These are phyloP conservation scores for Dryas integrifolia DNA, from an alignment of 331 rosid species.

Conservation along the genomic window DNA sequence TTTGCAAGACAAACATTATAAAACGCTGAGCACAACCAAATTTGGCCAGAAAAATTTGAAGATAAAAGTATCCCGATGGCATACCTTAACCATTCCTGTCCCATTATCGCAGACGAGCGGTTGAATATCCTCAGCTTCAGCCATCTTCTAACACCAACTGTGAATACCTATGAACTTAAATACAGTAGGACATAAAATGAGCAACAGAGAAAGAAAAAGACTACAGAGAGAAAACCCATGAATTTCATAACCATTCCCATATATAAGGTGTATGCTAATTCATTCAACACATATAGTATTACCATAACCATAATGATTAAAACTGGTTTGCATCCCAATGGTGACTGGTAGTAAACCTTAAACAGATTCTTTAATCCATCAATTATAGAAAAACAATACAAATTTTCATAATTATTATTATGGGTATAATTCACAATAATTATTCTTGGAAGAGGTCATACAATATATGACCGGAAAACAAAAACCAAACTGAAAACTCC, in stretches of 20 bases:
- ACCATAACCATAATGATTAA: neutral
- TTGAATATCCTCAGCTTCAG: conserved; percentile 84
- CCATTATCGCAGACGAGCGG: conserved; percentile 94
- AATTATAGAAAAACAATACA: neutral
- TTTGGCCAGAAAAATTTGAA: neutral
- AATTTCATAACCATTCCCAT: neutral
- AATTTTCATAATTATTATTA: neutral
- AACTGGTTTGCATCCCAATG: neutral
- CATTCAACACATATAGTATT: neutral
- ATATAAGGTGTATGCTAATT: neutral
- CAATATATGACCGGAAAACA: neutral
- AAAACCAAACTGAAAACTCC: neutral
- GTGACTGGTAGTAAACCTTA: no score
- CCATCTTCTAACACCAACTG: conserved; percentile 52
- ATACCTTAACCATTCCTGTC: conserved; percentile 87
- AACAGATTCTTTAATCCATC: neutral
- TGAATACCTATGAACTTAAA: conserved; percentile 6
- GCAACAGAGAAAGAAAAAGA: neutral
- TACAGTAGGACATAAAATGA: neutral
- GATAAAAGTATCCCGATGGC: neutral
- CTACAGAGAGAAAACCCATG: neutral
- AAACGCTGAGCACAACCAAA: neutral
- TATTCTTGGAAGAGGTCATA: neutral
- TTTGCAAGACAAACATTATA: neutral
- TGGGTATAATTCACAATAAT: neutral